These are phyloP conservation scores for Aspergillus tanneri DNA, from an alignment of 2,329 filamentous ascomycete genomes.

Conservation along the genomic window DNA sequence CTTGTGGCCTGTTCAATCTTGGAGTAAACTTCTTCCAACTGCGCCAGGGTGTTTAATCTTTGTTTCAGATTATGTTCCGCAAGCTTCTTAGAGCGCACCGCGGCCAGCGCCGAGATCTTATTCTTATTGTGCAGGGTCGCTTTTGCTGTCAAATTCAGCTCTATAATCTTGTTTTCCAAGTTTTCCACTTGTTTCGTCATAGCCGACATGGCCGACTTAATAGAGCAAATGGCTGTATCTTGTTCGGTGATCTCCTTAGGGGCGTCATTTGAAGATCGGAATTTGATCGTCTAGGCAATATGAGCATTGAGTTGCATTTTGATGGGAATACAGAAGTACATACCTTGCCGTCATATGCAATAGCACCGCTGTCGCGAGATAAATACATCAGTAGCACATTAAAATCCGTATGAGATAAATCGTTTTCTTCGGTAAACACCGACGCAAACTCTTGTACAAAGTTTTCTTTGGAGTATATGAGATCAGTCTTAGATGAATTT, in stretches of 20 bases:
- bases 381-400: conserved; percentile 70
- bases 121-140: conserved; percentile 72
- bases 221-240: conserved; percentile 76
- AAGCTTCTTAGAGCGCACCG: conserved; percentile 78
- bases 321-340: conserved; percentile 12
- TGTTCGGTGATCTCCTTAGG: conserved; percentile 65
- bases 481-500: conserved; percentile 58
- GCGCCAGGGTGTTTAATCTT: conserved; percentile 69
- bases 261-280: conserved; percentile 57
- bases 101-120: conserved; percentile 69
- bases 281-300: conserved; percentile 64
- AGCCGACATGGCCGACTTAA: conserved; percentile 69
- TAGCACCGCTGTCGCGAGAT: conserved; percentile 61
- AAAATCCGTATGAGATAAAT: conserved; percentile 63
- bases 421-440: conserved; percentile 49
- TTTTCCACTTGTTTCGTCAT: conserved; percentile 66
- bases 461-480: conserved; percentile 65
- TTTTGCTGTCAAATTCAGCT: conserved; percentile 59
- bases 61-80: conserved; percentile 71
- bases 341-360: conserved; percentile 51
- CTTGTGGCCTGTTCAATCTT: conserved; percentile 83
- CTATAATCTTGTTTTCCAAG: conserved; percentile 56
- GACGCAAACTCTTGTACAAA: conserved; percentile 61
- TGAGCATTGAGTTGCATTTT: conserved; percentile 14
- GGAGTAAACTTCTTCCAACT: conserved; percentile 79